Percentiles rank a stretch among this genome's conserved stretches.
These are phyloP conservation scores for Sequoiadendron giganteum DNA, from an alignment of 75 land plant genomes.

Conservation along the genomic window DNA sequence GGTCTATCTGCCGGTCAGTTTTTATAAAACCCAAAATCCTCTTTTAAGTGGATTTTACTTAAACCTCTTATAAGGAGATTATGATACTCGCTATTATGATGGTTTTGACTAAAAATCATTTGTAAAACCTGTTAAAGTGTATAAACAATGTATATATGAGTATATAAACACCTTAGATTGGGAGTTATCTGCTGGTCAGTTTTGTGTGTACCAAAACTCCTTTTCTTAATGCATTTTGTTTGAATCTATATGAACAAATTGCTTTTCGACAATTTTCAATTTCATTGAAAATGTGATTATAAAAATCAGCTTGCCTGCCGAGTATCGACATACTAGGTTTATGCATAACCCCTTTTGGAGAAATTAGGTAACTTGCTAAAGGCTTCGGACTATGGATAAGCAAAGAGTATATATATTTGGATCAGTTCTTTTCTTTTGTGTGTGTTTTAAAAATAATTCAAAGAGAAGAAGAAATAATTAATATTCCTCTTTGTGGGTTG, in stretches of 20 bases:
- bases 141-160: too few species aligned
- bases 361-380: not conserved
- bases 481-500: not conserved
- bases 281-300: not conserved
- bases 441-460: not conserved
- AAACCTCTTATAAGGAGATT: too few species aligned
- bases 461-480: not conserved
- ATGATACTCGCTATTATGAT: too few species aligned
- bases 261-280: not conserved
- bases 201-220: too few species aligned
- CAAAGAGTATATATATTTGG: not conserved
- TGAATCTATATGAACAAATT: not conserved
- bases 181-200: too few species aligned
- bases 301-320: not conserved
- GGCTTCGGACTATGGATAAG: not conserved
- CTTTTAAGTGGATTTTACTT: not conserved
- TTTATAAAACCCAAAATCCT: not conserved
- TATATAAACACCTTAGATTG: too few species aligned
- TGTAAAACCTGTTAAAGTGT: too few species aligned
- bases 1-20: slow-evolving; percentile 24
- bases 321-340: not conserved
- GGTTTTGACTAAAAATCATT: too few species aligned
- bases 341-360: not conserved
- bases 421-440: not conserved
- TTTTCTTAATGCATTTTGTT: not conserved